A percentile compares a stretch with the other conserved stretches of the same genome.
These are phyloP conservation scores for Phytophthora macrochlamydospora DNA, from an alignment of 352 stramenopile genomes.

Conservation along the genomic window DNA sequence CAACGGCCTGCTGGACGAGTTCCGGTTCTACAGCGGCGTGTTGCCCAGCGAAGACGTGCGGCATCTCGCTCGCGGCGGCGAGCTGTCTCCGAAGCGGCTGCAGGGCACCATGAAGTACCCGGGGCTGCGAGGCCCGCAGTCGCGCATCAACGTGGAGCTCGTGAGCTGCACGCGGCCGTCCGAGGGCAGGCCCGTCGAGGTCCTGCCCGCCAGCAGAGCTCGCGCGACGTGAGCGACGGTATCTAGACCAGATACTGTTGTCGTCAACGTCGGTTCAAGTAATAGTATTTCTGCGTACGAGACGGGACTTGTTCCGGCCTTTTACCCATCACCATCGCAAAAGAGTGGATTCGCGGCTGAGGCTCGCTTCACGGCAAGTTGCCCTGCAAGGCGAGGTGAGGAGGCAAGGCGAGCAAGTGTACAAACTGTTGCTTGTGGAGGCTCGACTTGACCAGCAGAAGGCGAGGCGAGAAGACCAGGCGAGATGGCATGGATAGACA, in stretches of 20 bases:
- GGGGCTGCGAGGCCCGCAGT: slow-evolving; percentile 13
- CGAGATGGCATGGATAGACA: too few relatives aligned
- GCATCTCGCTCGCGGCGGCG: slow-evolving; percentile 10
- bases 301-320: too few relatives aligned
- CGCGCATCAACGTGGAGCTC: slow-evolving; percentile 21
- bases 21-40: slow-evolving; percentile 22
- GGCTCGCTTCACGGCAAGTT: too few relatives aligned
- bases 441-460: too few relatives aligned
- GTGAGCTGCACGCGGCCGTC: slow-evolving; percentile 17
- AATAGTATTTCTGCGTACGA: too few relatives aligned
- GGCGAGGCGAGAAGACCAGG: too few relatives aligned
- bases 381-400: too few relatives aligned
- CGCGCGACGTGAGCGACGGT: neutral
- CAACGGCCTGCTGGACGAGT: slow-evolving; percentile 45
- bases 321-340: too few relatives aligned
- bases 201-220: slow-evolving; percentile 11
- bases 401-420: too few relatives aligned
- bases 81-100: slow-evolving; percentile 10
- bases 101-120: slow-evolving; percentile 23
- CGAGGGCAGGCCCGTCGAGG: slow-evolving; percentile 16
- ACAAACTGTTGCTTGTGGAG: too few relatives aligned
- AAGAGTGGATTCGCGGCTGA: too few relatives aligned
- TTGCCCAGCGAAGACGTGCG: slow-evolving; percentile 7
- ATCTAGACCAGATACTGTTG: neutral
- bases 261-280: slow-evolving; percentile 4